phyloP scores from a whole-genome alignment of 2,329 filamentous ascomycete species.

The Amphichorda felina region DNA sequence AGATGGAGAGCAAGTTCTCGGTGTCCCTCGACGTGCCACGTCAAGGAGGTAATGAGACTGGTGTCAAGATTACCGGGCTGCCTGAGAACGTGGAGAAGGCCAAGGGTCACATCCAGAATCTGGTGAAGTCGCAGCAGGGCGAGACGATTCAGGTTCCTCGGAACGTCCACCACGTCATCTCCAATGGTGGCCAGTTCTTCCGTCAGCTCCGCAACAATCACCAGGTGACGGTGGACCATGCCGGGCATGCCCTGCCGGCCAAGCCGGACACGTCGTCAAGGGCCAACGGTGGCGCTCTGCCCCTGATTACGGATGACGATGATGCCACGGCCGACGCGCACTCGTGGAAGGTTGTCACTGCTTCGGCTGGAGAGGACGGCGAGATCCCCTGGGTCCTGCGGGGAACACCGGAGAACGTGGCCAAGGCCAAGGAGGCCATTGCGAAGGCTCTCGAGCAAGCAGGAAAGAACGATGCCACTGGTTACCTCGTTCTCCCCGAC shows the following conservation, averaged over 20 bases:
- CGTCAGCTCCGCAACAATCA: slow-evolving; percentile 75
- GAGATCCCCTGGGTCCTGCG: slow-evolving; percentile 85
- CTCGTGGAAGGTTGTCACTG: slow-evolving; percentile 74
- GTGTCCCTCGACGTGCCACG: slow-evolving; percentile 85
- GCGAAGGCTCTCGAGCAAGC: slow-evolving; percentile 62
- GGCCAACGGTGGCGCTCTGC: slow-evolving; percentile 52
- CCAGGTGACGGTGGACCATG: slow-evolving; percentile 86
- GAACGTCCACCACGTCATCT: slow-evolving; percentile 70
- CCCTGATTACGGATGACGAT: slow-evolving; percentile 86
- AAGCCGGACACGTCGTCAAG: slow-evolving; percentile 48
- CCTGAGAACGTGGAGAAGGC: slow-evolving; percentile 71
- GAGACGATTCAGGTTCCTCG: slow-evolving; percentile 79
- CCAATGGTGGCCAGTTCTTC: slow-evolving; percentile 90
- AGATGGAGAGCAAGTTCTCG: slow-evolving; percentile 75
- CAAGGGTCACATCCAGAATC: slow-evolving; percentile 68
- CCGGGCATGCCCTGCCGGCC: slow-evolving; percentile 62
- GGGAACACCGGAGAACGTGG: slow-evolving; percentile 65
- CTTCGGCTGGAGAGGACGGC: slow-evolving; percentile 46
- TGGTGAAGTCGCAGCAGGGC: slow-evolving; percentile 78
- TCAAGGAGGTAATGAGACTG: slow-evolving; percentile 73
- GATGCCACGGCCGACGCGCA: slow-evolving; percentile 53
- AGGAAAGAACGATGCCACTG: slow-evolving; percentile 57
- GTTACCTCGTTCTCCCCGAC: slow-evolving; percentile 83
- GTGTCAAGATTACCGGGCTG: slow-evolving; percentile 75
- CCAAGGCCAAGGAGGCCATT: slow-evolving; percentile 69